Evolutionary conservation across 805 yeast genomes (phyloP).

Genomic region (Grigorovia humatica): DNA sequence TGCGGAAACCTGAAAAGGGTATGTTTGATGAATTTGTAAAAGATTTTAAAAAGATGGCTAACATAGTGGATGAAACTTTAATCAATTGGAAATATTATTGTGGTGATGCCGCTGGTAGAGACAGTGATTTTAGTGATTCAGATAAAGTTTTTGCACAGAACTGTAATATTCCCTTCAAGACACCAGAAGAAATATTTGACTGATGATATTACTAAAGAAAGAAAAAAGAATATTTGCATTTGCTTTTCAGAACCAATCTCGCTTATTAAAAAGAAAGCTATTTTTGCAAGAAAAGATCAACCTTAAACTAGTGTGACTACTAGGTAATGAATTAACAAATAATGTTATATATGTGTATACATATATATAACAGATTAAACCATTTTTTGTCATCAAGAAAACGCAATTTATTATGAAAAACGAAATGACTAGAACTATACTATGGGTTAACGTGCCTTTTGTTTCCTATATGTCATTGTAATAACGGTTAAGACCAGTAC

Average conservation of each 20-base stretch:
- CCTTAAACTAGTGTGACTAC: too few relatives aligned
- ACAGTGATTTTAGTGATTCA: slow-evolving; percentile 66
- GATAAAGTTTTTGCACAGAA: slow-evolving; percentile 62
- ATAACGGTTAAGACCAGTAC: neutral
- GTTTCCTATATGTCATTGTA: neutral
- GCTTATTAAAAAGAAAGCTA: too few relatives aligned
- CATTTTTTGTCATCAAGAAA: too few relatives aligned
- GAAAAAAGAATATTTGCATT: neutral
- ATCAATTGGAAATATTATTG: slow-evolving; percentile 37
- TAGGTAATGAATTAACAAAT: too few relatives aligned
- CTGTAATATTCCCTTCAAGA: slow-evolving; percentile 41
- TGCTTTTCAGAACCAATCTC: neutral
- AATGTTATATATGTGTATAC: too few relatives aligned
- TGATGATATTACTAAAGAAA: neutral
- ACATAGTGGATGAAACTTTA: neutral
- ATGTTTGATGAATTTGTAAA: slow-evolving; percentile 54
- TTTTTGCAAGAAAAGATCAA: too few relatives aligned
- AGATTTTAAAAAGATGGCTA: slow-evolving; percentile 27
- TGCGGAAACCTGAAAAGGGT: slow-evolving; percentile 70
- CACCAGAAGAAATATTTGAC: slow-evolving; percentile 65
- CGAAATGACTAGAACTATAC: too few relatives aligned
- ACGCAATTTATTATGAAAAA: too few relatives aligned
- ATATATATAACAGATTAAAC: too few relatives aligned
- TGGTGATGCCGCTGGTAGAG: slow-evolving; percentile 97
- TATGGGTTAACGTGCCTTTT: neutral